Evolutionary conservation across 306 rosid genomes (phyloP), one percentile per base, ranked within the genome.

Genomic region (Carpinus viminea): DNA sequence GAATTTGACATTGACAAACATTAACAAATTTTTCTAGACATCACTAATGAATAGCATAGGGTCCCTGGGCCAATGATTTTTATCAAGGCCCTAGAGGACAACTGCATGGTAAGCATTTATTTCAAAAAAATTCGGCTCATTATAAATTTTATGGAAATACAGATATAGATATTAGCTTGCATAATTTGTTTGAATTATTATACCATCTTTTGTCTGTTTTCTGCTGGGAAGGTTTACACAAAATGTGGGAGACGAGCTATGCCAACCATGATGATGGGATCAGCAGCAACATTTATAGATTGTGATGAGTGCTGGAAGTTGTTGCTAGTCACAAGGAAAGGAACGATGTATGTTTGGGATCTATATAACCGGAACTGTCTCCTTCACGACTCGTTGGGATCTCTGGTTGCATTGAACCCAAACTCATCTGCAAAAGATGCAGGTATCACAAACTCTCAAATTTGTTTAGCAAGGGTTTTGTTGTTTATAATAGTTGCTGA

Each of bases 241-340:
- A 94, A 85, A 76, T 88, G 96, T 76, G 98, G 98, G 79, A 90
- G 97, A 87, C 94, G 98, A 80, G 87, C 97, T 68, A 87, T 91
- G 93, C 97, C 98, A 79, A 84, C 95, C 74, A 93, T 93, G 98
- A 89, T 94, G 93, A 80, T 80, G 86, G 98, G 97, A 69, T 90
- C 98, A 45, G 92, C 98, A 54, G 92, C 98, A 48, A 90, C 97
- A 68, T 94, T 94, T 87, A 82, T 94, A 70, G 98, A 94, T 53
- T 94, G 98, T 36, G 98, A 94, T 18, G 96, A 94, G 81, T 83
- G 84, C 89, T 94, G 97, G 98, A 92, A 84, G 83, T 80, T 94
- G 87, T 84, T 94, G 78, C 79, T 95, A 85, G 98, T 95, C 83
- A 93, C 99, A 68, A 90, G 91, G 79, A 93, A 89, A 70, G 98